Conservation (phyloP, 805 yeast species). For the Candida wancherniae region DNA sequence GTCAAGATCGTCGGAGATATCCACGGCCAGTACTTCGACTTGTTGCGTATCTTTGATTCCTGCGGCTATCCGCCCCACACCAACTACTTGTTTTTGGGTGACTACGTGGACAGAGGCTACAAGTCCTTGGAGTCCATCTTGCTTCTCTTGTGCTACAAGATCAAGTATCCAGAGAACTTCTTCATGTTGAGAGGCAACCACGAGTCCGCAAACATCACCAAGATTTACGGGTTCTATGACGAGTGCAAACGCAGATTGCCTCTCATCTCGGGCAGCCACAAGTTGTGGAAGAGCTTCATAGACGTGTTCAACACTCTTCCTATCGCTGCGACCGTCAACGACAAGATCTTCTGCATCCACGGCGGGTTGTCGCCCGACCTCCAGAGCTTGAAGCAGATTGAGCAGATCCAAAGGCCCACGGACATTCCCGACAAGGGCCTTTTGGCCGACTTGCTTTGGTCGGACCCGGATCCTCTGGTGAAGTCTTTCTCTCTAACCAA, state of each 20-base stretch:
- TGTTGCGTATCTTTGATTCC: slow-evolving; percentile 50
- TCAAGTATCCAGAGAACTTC: slow-evolving; percentile 57
- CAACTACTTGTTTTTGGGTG: slow-evolving; percentile 54
- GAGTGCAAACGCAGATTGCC: slow-evolving; percentile 53
- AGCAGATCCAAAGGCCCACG: slow-evolving; percentile 70
- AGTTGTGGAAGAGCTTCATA: slow-evolving; percentile 48
- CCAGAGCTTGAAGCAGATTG: slow-evolving; percentile 60
- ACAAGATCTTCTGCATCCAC: slow-evolving; percentile 55
- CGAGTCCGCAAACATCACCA: slow-evolving; percentile 55
- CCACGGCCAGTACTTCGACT: slow-evolving; percentile 61
- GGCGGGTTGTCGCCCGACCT: slow-evolving; percentile 77
- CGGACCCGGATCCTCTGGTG: slow-evolving; percentile 61
- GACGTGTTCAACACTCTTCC: slow-evolving; percentile 58
- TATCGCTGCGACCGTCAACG: slow-evolving; percentile 57
- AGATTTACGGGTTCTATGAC: slow-evolving; percentile 57
- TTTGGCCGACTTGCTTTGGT: slow-evolving; percentile 76
- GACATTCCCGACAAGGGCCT: slow-evolving; percentile 80
- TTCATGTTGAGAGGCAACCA: slow-evolving; percentile 59
- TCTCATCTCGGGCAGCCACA: slow-evolving; percentile 23
- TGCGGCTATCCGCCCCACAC: slow-evolving; percentile 58
- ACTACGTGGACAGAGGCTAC: slow-evolving; percentile 56
- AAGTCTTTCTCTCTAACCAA: slow-evolving; percentile 36
- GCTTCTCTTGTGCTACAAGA: slow-evolving; percentile 48
- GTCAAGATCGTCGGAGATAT: slow-evolving; percentile 83
- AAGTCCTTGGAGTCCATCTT: slow-evolving; percentile 54